Evolutionary conservation across 23 red algal genomes (phyloP), one percentile per base, ranked within the genome.

Genomic region (Gracilaria gracilis): DNA sequence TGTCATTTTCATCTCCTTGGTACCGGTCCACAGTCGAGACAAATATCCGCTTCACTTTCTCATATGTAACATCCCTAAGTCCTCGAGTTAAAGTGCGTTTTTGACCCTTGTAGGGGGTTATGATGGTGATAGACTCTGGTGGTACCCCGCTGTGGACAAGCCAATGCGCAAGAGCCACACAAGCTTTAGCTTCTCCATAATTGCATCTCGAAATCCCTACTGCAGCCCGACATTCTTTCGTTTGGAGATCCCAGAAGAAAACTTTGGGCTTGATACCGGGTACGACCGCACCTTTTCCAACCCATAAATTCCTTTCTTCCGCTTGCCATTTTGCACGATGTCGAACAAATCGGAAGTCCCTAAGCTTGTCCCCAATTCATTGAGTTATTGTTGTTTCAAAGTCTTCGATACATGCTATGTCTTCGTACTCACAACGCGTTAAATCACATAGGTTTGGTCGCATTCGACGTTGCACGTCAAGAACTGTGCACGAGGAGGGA

Each of bases 1-100:
- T 82, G 64, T 91, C 88, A 57, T 91, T 91, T 32, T 91, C 88
- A 82, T 91, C 75, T 27, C 88, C 88, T 83, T 91, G 75, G 82
- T 91, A 91, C 14, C 88, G 74, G 64, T 91, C 88, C 33, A 91
- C 88, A 32, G 88, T 82, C 21, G 75, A 72, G 0, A 91, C 78
- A 42, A 42, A 59, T 29, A 89, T 54, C 24, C 47, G 0, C 17
- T 50, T 86, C 9, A 67, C 9, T 73, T 44, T 53, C 9, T 70
- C 38, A 31, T 61, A 24, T 12, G 59, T 25, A 8, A 62, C 33
- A 21, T n/a, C 62, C 35, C 48, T 51, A 17, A 91, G 78, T 21
- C 36, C 9, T 38, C 65, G 59, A 32, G 42, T 32, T 29, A n/a
- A 59, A 8, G 74, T 91, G 3, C 82, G 29, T 40, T 71, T 66